phyloP scores from a whole-genome alignment of 345 rosid species.

The Cardamine resedifolia region DNA sequence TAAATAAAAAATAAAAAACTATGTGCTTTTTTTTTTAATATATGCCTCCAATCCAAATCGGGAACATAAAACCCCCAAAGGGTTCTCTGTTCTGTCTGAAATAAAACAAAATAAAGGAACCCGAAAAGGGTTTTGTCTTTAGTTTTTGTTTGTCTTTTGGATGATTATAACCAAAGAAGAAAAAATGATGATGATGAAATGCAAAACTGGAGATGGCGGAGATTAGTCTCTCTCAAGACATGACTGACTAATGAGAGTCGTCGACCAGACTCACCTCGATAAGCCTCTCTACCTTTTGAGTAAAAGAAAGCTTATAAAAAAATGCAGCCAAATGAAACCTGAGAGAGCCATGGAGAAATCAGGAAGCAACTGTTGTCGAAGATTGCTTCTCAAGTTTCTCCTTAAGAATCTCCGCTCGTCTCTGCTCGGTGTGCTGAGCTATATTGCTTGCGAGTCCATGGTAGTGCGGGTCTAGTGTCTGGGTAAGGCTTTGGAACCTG shows the following conservation, averaged over 20 bases:
- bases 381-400: slow-evolving; percentile 76
- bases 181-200: slow-evolving; percentile 4
- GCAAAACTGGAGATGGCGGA: slow-evolving; percentile 41
- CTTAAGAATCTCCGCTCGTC: slow-evolving; percentile 87
- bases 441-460: slow-evolving; percentile 85
- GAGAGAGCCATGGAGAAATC: slow-evolving; percentile 7
- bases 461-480: slow-evolving; percentile 76
- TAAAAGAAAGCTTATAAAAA: slow-evolving; percentile 18
- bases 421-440: slow-evolving; percentile 90
- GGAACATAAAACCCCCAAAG: slow-evolving; percentile 12
- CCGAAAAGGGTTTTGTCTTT: slow-evolving; percentile 18
- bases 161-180: neutral
- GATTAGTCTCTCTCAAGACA: slow-evolving; percentile 29
- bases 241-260: slow-evolving; percentile 31
- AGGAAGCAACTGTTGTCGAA: slow-evolving; percentile 29
- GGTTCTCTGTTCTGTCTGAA: slow-evolving; percentile 20
- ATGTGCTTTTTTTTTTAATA: slow-evolving; percentile 12
- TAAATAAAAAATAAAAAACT: neutral
- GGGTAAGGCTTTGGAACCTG: slow-evolving; percentile 83
- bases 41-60: slow-evolving; percentile 30
- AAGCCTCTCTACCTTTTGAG: slow-evolving; percentile 7
- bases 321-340: slow-evolving; percentile 19
- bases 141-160: slow-evolving; percentile 6
- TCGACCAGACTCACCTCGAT: slow-evolving; percentile 31
- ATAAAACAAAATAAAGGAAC: neutral